Base-by-base conservation (phyloP, 2,329 filamentous ascomycete genomes). In the Curvularia lunata region DNA sequence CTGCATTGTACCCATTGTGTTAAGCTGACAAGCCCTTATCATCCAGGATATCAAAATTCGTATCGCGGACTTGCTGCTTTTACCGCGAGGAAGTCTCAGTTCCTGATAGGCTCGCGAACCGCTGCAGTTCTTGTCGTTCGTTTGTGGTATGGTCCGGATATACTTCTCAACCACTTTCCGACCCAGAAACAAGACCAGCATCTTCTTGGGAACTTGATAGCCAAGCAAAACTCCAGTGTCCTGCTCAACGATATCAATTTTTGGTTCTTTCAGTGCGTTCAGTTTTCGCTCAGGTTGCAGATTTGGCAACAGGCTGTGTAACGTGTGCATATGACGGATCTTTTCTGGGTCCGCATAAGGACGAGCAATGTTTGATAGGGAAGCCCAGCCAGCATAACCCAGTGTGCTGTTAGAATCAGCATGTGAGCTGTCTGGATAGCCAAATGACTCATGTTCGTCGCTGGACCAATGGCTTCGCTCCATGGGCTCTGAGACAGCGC, bases 31-130 rank as follows among this genome's bases (percentile, higher is more conserved):
- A 2, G 69, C 70, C 5, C 64, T 61, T 1, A 34, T 42, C 69
- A 73, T 71, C 69, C 70, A 73, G 1, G 63, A 40, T 5, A 70
- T 18, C 6, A 73, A 27, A 7, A 65, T 58, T 5, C 46, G 64
- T 9, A 69, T 18, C 1, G 65, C 61, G 1, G 59, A 40, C 7
- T 58, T 54, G 38, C 66, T 66, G 12, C 56, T 46, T 4, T 28
- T 8, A 3, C 48, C 54, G 2, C 27, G 21, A 3, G 68, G 68
- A 2, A 73, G 16, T 6, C 32, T n/a, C 10, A 72, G 38, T 12
- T 53, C 45, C 23, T 69, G 67, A 1, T 23, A 32, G 0, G 51
- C 52, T 2, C 60, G 55, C 2, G 5, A 21, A 1, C 60, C 64
- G 9, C 2, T 27, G 56, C 56, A 59, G 16, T 43, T 52, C 12